Conservation (phyloP, 345 rosid genomes). For the Acer negundo region DNA sequence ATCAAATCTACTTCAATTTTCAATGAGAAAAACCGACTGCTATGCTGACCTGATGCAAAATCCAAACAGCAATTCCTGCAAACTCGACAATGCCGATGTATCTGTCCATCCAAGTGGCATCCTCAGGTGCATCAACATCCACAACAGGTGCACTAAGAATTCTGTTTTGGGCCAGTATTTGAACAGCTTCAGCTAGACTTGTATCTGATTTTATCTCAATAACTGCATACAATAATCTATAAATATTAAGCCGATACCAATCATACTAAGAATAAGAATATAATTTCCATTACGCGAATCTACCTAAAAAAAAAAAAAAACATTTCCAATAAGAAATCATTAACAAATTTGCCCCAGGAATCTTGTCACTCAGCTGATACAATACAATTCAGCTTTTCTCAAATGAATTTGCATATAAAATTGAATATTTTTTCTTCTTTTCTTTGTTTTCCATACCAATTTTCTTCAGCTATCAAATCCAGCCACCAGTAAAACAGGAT, state of each 20-base stretch:
- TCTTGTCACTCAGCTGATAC: background rate
- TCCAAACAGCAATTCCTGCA: slow-evolving; percentile 97
- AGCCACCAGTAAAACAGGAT: background rate
- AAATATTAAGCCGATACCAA: background rate
- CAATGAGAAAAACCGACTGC: background rate
- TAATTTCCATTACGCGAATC: background rate
- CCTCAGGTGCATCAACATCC: slow-evolving; percentile 78
- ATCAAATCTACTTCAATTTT: too few species aligned
- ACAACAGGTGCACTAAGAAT: slow-evolving; percentile 87
- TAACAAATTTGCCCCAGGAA: background rate
- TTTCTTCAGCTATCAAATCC: background rate
- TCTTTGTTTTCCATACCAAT: background rate
- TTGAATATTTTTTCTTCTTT: background rate
- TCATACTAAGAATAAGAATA: background rate
- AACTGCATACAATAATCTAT: slow-evolving; percentile 38
- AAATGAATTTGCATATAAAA: background rate
- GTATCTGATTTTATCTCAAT: slow-evolving; percentile 83
- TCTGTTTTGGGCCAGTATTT: slow-evolving; percentile 60
- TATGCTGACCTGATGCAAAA: slow-evolving; percentile 77
- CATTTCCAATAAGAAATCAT: too few species aligned
- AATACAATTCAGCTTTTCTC: background rate
- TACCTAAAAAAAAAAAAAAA: too few species aligned
- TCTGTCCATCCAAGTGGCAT: slow-evolving; percentile 91
- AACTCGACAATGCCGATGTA: slow-evolving; percentile 94
- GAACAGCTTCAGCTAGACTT: slow-evolving; percentile 86